These are phyloP conservation scores for Chenopodium quinoa DNA, from an alignment of 148 eudicot species.

Conservation along the genomic window DNA sequence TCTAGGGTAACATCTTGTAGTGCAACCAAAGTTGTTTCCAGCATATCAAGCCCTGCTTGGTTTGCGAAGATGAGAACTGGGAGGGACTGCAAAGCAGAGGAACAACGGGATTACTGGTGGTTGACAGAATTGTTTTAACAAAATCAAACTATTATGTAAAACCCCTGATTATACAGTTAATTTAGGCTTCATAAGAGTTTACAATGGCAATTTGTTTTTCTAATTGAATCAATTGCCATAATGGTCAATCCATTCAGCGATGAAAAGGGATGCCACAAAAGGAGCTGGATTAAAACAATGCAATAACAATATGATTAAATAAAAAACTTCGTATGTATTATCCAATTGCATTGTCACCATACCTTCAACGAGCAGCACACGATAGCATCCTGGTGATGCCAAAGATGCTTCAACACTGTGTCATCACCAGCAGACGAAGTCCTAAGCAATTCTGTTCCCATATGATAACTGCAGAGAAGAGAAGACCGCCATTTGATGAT, in stretches of 20 bases:
- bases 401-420: constrained; percentile 69
- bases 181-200: too few relatives aligned
- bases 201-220: too few relatives aligned
- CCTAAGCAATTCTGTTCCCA: constrained; percentile 65
- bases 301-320: too few relatives aligned
- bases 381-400: constrained; percentile 96
- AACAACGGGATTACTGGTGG: not conserved
- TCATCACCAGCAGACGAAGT: constrained; percentile 57
- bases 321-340: too few relatives aligned
- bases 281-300: too few relatives aligned
- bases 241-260: not conserved
- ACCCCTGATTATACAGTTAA: too few relatives aligned
- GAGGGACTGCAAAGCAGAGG: constrained; percentile 53
- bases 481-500: not conserved
- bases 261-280: not conserved
- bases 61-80: constrained; percentile 94
- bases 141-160: too few relatives aligned
- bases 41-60: constrained; percentile 95
- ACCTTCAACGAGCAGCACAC: constrained; percentile 96
- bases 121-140: not conserved
- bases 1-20: constrained; percentile 84
- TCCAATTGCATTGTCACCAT: constrained; percentile 1
- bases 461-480: constrained; percentile 54
- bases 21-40: constrained; percentile 92
- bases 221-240: not conserved